Evolutionary conservation across 345 rosid species (phyloP), one percentile per base, ranked within the genome.

Genomic region (Eucalyptus lansdowneana): DNA sequence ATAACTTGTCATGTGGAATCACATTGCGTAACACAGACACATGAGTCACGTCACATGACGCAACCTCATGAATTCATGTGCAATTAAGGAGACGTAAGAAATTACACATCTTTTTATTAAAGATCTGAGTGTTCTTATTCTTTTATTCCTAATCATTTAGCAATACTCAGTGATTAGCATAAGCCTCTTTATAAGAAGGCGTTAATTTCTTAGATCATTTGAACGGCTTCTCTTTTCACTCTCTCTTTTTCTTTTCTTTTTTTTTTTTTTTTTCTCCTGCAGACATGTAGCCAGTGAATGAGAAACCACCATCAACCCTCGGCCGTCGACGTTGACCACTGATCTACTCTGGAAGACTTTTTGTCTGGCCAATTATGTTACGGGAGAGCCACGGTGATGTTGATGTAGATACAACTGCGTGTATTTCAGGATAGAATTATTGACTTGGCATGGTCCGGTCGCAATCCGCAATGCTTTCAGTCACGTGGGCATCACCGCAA

Each of bases 21-120:
- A n/a, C 5, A 65, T 29, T 0, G 0, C 2, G 13, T 58, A 1
- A 58, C 14, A 58, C 1, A 58, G 3, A 25, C n/a, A 58, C 14
- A 58, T 11, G 65, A 58, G n/a, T 58, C 0, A 25, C 1, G 0
- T 0, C 7, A 25, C n/a, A 58, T 5, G 65, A 58, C 7, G 2
- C 0, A 25, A 58, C 65, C 14, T 25, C n/a, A 11, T 25, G 60
- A 65, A 25, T 2, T 58, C 34, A 25, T 58, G 7, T 8, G 0
- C 69, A 62, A 62, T 14, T 29, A 29, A 27, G n/a, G 16, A 62
- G n/a, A 62, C 5, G 2, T 6, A 29, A 13, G 17, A 27, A 62
- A 62, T 29, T 62, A 29, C 16, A 13, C 69, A 62, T 62, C 16
- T 62, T 62, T 58, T 58, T 58, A 0, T 62, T 11, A 62, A 62